Evolutionary conservation across 1,139 yeast species (phyloP).

Genomic region (Pneumocystis canis): DNA sequence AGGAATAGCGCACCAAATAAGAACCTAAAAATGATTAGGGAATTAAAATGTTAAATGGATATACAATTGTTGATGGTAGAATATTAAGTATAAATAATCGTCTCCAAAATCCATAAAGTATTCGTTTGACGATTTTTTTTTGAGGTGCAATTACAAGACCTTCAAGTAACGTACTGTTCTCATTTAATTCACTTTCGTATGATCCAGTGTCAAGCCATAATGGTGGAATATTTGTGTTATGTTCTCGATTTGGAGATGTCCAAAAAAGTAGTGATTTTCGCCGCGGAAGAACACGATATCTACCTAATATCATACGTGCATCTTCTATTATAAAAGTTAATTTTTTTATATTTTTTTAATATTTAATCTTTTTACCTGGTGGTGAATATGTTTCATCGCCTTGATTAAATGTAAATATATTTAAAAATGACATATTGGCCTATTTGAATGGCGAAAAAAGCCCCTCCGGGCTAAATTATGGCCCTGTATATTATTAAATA

Average conservation of each 20-base stretch:
- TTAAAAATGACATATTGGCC: slow-evolving; percentile 13
- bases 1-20: slow-evolving; percentile 9
- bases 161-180: slow-evolving; percentile 6
- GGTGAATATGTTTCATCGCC: slow-evolving; percentile 5
- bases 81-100: slow-evolving; percentile 4
- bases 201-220: background rate
- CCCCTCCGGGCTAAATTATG: background rate
- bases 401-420: slow-evolving; percentile 9
- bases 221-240: background rate
- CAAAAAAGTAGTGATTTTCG: slow-evolving; percentile 10
- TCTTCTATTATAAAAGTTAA: background rate
- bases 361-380: slow-evolving; percentile 1
- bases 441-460: slow-evolving; percentile 3
- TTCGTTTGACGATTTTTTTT: background rate
- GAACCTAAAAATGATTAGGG: background rate
- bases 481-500: background rate
- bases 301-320: slow-evolving; percentile 1
- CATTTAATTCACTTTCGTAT: background rate
- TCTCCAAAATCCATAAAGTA: slow-evolving; percentile 4
- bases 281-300: slow-evolving; percentile 7
- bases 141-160: slow-evolving; percentile 5
- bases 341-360: background rate
- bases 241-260: background rate
- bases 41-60: background rate
- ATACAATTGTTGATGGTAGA: slow-evolving; percentile 7